Percentiles rank a stretch among this genome's conserved stretches.
Evolutionary conservation across 176 grass and related monocot species (phyloP).

Genomic region (Ensete glaucum): DNA sequence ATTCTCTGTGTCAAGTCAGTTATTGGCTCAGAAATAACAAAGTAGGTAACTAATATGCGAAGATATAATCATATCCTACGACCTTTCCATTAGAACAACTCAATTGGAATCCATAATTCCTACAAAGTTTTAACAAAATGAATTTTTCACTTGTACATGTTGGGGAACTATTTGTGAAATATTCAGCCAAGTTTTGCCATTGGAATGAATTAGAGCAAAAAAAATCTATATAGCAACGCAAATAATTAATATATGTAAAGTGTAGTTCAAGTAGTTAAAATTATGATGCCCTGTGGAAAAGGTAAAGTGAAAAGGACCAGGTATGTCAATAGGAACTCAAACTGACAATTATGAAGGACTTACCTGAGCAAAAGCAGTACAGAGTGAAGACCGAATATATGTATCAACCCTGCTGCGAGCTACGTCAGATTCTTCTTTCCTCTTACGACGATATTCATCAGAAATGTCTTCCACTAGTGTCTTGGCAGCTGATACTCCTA

Average conservation of each 20-base stretch:
- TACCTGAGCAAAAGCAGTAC: conserved; percentile 96
- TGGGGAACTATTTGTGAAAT: neutral
- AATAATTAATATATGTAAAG: neutral
- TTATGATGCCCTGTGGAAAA: neutral
- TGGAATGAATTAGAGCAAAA: neutral
- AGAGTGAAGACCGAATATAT: conserved; percentile 80
- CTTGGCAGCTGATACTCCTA: conserved; percentile 84
- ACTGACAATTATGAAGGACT: conserved; percentile 6
- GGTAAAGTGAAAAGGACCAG: neutral
- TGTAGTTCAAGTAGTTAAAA: neutral
- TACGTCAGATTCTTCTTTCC: conserved; percentile 80
- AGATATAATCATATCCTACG: neutral
- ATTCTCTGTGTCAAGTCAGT: conserved; percentile 59
- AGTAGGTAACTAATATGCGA: neutral
- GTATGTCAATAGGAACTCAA: neutral
- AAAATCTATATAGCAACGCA: neutral
- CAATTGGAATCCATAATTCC: neutral
- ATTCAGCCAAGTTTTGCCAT: neutral
- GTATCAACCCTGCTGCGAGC: conserved; percentile 83
- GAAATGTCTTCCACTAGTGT: conserved; percentile 98
- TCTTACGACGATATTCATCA: conserved; percentile 81
- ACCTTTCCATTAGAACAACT: neutral
- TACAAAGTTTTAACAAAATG: neutral
- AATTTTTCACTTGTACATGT: neutral
- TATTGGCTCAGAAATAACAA: conserved; percentile 12